phyloP scores from a whole-genome alignment of 441 rosid genomes.

The Croton laevigatus region DNA sequence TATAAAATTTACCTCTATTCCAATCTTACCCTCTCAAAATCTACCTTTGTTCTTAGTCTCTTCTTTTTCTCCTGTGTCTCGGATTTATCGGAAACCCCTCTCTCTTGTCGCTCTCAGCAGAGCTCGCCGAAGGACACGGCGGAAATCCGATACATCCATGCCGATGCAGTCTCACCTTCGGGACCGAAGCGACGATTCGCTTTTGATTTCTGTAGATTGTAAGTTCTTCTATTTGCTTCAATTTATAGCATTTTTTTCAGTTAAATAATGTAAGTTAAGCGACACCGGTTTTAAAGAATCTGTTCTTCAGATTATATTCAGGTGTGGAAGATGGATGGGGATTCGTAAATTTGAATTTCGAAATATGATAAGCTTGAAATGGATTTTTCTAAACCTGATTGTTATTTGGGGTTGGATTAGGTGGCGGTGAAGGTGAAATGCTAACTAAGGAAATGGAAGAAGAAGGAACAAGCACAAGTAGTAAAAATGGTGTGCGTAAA shows the following conservation, averaged over 20 bases:
- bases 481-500: slow-evolving; percentile 37
- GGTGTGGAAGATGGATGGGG: neutral
- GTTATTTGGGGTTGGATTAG: neutral
- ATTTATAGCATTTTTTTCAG: neutral
- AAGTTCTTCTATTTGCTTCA: slow-evolving; percentile 11
- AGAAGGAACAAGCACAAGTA: slow-evolving; percentile 30
- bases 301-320: neutral
- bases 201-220: slow-evolving; percentile 49
- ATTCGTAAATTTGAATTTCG: neutral
- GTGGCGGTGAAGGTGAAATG: slow-evolving; percentile 39
- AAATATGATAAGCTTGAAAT: neutral
- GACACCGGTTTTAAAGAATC: neutral
- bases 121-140: slow-evolving; percentile 30
- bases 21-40: slow-evolving; percentile 39
- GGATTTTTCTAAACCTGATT: neutral
- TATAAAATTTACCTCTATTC: slow-evolving; percentile 24
- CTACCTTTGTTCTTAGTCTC: slow-evolving; percentile 33
- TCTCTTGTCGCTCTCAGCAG: slow-evolving; percentile 28
- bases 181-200: slow-evolving; percentile 42
- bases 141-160: slow-evolving; percentile 28
- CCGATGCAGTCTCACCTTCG: slow-evolving; percentile 44
- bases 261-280: neutral
- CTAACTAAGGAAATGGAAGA: slow-evolving; percentile 40
- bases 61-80: slow-evolving; percentile 23
- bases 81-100: slow-evolving; percentile 22